Evolutionary conservation across 345 rosid genomes (phyloP).

Genomic region (Xanthoceras sorbifolium): DNA sequence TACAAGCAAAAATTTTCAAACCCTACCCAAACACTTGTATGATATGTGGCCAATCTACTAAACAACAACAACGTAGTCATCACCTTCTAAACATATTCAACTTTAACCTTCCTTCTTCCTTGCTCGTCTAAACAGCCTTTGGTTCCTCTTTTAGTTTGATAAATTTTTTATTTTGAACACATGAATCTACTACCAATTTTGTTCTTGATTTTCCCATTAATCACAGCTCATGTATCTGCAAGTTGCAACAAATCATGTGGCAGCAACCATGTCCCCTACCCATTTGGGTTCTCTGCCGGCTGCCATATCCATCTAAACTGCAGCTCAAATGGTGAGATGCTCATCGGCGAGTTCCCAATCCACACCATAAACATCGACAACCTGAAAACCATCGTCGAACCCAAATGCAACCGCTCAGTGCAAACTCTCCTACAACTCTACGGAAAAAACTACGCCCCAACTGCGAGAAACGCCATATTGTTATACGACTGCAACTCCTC

Average conservation of each 20-base stretch:
- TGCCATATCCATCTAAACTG: conserved; percentile 59
- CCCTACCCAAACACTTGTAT: background rate
- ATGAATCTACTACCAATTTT: conserved; percentile 6
- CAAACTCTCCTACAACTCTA: conserved; percentile 40
- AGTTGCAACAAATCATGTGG: conserved; percentile 46
- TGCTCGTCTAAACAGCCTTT: background rate
- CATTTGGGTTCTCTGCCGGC: conserved; percentile 64
- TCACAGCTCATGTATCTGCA: conserved; percentile 15
- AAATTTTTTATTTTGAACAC: background rate
- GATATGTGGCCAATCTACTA: background rate
- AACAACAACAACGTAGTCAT: background rate
- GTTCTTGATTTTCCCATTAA: background rate
- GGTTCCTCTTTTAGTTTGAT: background rate
- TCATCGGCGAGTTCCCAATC: conserved; percentile 37
- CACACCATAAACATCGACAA: conserved; percentile 7
- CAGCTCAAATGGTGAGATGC: conserved; percentile 18
- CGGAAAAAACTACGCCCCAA: conserved; percentile 45
- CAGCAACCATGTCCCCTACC: conserved; percentile 31
- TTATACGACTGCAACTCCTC: conserved; percentile 36
- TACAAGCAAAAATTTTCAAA: background rate
- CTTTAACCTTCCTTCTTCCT: background rate
- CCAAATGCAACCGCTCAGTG: conserved; percentile 54
- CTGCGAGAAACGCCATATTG: conserved; percentile 41
- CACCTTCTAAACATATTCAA: no score
- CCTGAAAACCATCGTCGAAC: conserved; percentile 38